A percentile compares a stretch with the other conserved stretches of the same genome.
Evolutionary conservation across 2,329 filamentous ascomycete genomes (phyloP).

Genomic region (Rasamsonia emersonii): DNA sequence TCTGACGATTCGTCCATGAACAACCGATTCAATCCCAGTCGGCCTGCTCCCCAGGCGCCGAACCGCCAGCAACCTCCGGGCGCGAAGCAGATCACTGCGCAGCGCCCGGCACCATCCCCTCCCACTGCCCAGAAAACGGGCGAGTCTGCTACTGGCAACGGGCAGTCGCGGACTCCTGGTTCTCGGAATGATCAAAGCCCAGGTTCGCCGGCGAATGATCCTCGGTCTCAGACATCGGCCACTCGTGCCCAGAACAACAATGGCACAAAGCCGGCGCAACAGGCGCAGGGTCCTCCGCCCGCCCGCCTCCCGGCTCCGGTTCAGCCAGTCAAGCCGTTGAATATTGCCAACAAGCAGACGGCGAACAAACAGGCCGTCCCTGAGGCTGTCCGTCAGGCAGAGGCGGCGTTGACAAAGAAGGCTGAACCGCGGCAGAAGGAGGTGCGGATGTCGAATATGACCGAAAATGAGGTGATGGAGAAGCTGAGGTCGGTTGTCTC

Average conservation of each 20-base stretch:
- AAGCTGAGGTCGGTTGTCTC: slow-evolving; percentile 91
- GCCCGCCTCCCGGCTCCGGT: slow-evolving; percentile 51
- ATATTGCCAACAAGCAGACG: slow-evolving; percentile 60
- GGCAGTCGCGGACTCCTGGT: slow-evolving; percentile 27
- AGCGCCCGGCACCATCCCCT: slow-evolving; percentile 73
- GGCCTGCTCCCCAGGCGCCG: slow-evolving; percentile 76
- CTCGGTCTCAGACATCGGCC: slow-evolving; percentile 33
- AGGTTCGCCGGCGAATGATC: slow-evolving; percentile 3
- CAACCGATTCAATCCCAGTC: slow-evolving; percentile 70
- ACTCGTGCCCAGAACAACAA: slow-evolving; percentile 39
- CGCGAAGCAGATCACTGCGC: slow-evolving; percentile 54
- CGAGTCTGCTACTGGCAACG: slow-evolving; percentile 23
- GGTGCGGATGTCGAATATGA: slow-evolving; percentile 97
- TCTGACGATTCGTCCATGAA: slow-evolving; percentile 41
- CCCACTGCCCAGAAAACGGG: slow-evolving; percentile 39
- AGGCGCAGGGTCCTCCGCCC: slow-evolving; percentile 40
- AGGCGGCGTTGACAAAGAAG: slow-evolving; percentile 79
- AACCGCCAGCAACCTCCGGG: slow-evolving; percentile 44
- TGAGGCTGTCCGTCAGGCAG: slow-evolving; percentile 78
- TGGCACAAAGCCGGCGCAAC: slow-evolving; percentile 30
- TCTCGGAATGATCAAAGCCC: slow-evolving; percentile 17
- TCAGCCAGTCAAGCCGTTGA: slow-evolving; percentile 64
- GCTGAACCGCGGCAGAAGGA: slow-evolving; percentile 73
- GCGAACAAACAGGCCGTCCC: slow-evolving; percentile 34
- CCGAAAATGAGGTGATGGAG: slow-evolving; percentile 93